phyloP scores from a whole-genome alignment of 257 asterid genomes.

The Coffea canephora region DNA sequence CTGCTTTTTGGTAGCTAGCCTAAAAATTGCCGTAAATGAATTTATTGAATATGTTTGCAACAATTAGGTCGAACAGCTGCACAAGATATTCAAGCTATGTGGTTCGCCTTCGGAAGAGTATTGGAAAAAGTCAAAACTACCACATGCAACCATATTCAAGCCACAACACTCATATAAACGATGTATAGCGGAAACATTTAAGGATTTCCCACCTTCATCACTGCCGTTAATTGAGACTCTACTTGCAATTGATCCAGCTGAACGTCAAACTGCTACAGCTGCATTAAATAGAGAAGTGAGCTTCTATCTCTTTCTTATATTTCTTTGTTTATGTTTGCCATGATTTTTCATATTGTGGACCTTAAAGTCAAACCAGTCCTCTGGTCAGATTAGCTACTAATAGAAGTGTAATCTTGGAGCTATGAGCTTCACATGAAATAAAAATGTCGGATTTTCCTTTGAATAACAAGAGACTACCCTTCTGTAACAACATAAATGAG shows the following conservation, averaged over 20 bases:
- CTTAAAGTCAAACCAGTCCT: background rate
- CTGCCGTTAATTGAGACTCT: conserved; percentile 71
- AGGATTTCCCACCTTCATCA: conserved; percentile 76
- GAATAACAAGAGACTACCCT: background rate
- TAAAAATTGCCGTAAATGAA: background rate
- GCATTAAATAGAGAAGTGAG: conserved; percentile 76
- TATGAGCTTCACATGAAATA: background rate
- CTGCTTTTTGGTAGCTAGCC: background rate
- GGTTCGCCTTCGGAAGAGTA: conserved; percentile 87
- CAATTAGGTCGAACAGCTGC: conserved; percentile 82
- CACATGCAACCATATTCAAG: conserved; percentile 82
- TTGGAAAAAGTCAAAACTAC: conserved; percentile 82
- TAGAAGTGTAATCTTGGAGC: background rate
- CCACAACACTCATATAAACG: conserved; percentile 81
- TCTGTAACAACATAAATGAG: background rate
- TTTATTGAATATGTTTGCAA: conserved; percentile 7
- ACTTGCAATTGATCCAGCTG: conserved; percentile 78
- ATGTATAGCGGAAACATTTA: conserved; percentile 66
- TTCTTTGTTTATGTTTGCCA: background rate
- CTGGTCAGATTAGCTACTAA: background rate
- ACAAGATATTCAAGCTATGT: conserved; percentile 84
- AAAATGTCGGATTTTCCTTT: background rate
- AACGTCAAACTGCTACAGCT: conserved; percentile 72
- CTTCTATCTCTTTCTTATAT: conserved; percentile 11
- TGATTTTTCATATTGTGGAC: too few relatives aligned